Percentiles rank a stretch among this genome's conserved stretches.
phyloP scores from a whole-genome alignment of 441 rosid species.

The Lepidium campestre region DNA sequence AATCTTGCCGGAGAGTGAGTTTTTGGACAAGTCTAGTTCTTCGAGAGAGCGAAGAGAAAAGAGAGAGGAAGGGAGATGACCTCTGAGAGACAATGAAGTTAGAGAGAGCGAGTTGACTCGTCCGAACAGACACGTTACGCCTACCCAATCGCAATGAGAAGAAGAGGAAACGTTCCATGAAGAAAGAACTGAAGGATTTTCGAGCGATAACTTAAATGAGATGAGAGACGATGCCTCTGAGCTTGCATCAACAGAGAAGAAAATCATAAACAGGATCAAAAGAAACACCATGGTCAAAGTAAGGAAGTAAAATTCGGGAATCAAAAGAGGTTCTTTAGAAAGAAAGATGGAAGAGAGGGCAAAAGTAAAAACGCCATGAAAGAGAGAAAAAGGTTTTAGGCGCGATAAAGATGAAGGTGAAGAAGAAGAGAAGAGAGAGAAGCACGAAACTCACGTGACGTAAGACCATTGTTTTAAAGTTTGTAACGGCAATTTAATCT shows the following conservation, averaged over 20 bases:
- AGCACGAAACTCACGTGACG: constrained; percentile 28
- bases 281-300: constrained; percentile 24
- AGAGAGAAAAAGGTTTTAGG: constrained; percentile 15
- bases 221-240: too few species aligned
- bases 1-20: constrained; percentile 44
- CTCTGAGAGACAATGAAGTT: constrained; percentile 31
- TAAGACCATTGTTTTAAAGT: constrained; percentile 21
- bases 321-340: background rate
- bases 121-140: constrained; percentile 52
- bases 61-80: constrained; percentile 45
- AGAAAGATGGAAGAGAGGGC: constrained; percentile 11
- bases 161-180: constrained; percentile 50
- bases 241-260: too few species aligned
- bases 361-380: constrained; percentile 7
- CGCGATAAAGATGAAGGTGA: constrained; percentile 23
- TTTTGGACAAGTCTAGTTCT: constrained; percentile 55
- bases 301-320: background rate
- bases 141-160: constrained; percentile 60
- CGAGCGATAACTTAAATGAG: constrained; percentile 45
- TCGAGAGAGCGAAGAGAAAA: constrained; percentile 46
- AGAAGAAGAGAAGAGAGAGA: constrained; percentile 11
- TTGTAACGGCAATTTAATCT: constrained; percentile 13
- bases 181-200: constrained; percentile 35
- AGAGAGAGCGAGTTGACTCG: constrained; percentile 46
- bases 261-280: constrained; percentile 6